phyloP scores from a whole-genome alignment of 2,329 filamentous ascomycete genomes.

The Alternaria triticimaculans region DNA sequence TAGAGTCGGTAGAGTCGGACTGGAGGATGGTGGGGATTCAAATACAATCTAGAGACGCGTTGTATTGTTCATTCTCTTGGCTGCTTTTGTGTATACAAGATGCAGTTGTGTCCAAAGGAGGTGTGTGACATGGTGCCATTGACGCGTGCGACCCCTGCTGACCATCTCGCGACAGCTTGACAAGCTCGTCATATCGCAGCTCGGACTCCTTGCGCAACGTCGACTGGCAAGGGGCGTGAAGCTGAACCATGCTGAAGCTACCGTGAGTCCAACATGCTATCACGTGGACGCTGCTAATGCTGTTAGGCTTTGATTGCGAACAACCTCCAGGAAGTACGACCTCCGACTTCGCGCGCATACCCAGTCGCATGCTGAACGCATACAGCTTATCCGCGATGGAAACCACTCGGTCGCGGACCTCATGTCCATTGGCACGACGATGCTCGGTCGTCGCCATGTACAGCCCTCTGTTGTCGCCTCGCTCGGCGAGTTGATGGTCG shows the following conservation, averaged over 20 bases:
- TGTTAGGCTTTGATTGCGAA: slow-evolving; percentile 78
- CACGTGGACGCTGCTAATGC: slow-evolving; percentile 30
- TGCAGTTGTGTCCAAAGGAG: slow-evolving; percentile 50
- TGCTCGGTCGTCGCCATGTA: slow-evolving; percentile 93
- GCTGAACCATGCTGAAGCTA: slow-evolving; percentile 89
- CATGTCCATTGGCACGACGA: slow-evolving; percentile 87
- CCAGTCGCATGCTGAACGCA: slow-evolving; percentile 29
- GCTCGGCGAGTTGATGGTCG: slow-evolving; percentile 85
- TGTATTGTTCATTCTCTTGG: background rate
- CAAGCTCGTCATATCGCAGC: slow-evolving; percentile 91
- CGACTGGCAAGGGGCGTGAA: slow-evolving; percentile 86
- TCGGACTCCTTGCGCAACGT: slow-evolving; percentile 85
- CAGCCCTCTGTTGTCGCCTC: slow-evolving; percentile 80
- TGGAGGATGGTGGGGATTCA: background rate
- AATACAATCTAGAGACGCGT: background rate
- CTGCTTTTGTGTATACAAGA: slow-evolving; percentile 17
- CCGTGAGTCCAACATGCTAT: slow-evolving; percentile 57
- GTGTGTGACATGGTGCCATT: slow-evolving; percentile 23
- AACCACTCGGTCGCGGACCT: slow-evolving; percentile 89
- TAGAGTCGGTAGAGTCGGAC: background rate
- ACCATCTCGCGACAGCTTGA: slow-evolving; percentile 70
- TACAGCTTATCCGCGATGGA: slow-evolving; percentile 90
- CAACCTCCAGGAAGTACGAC: slow-evolving; percentile 80
- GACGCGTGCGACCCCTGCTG: slow-evolving; percentile 23
- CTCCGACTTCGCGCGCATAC: slow-evolving; percentile 7